phyloP scores from a whole-genome alignment of 2,329 filamentous ascomycete species.

The Acephala macrosclerotiorum region DNA sequence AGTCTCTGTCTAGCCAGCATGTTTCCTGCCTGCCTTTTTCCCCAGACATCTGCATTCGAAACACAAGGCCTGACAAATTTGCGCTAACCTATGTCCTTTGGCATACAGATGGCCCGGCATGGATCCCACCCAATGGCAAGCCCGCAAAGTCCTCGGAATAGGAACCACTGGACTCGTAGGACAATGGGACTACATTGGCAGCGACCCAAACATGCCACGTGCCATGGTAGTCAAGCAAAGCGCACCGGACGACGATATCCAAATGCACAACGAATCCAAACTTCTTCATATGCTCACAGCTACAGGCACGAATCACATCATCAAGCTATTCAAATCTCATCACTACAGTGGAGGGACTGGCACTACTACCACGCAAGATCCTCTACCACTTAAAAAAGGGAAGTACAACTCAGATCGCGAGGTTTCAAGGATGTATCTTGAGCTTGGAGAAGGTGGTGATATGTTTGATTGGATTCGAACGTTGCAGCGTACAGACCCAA shows the following conservation, averaged over 20 bases:
- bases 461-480: neutral
- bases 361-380: neutral
- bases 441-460: neutral
- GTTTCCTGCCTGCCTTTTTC: too few relatives aligned
- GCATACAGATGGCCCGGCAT: neutral
- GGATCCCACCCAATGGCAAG: neutral
- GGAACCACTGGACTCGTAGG: neutral
- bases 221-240: slow-evolving; percentile 1
- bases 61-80: too few relatives aligned
- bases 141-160: neutral
- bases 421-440: slow-evolving; percentile 14
- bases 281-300: neutral
- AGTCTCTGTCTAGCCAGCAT: too few relatives aligned
- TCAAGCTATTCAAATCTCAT: slow-evolving; percentile 6
- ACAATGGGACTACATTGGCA: neutral
- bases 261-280: slow-evolving; percentile 2
- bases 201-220: neutral
- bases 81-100: too few relatives aligned
- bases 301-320: neutral
- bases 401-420: neutral
- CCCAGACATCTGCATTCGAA: too few relatives aligned
- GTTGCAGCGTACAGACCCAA: neutral
- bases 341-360: slow-evolving; percentile 3
- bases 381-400: neutral
- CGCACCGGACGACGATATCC: too few relatives aligned